Base-by-base conservation (phyloP, 78 protist genomes). In the Dictyostelium purpureum region DNA sequence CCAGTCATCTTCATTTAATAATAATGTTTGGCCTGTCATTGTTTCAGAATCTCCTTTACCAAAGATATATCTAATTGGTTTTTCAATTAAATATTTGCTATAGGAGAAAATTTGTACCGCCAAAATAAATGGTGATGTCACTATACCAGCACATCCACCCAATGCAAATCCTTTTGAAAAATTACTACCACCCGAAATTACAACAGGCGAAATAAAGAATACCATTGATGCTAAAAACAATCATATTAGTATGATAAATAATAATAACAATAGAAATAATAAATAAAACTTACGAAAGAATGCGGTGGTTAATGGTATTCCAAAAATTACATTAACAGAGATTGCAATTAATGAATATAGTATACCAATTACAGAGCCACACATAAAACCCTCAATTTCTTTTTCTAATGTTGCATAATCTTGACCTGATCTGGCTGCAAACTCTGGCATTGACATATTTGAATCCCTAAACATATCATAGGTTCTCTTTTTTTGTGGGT, bases 401-500 rank as follows among this genome's bases (percentile, higher is more conserved):
- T 31, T 73, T 52, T 73, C 63, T 19, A 66, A 66, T 37, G 74
- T 66, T 37, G 74, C 74, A 66, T 66, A 66, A 37, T 66, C 74
- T 66, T 66, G 74, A 35, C 74, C 74, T 24, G 40, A 35, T 66
- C 74, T 66, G 28, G 74, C 74, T 66, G 74, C 74, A 66, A 66
- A 66, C 24, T 66, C 74, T 11, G 74, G 74, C 74, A 66, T 66
- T 37, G 74, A 66, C 74, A 66, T 66, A 66, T 66, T 66, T 6
- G 74, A 66, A 18, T 66, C 74, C 10, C 74, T 83, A 45, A 83
- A 83, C 14, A 70, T 21, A 71, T 83, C 90, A 37, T 83, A 83
- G 5, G 90, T 83, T 73, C 52, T 54, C 38, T 52, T 83, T 43
- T 83, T 83, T 59, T 83, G 90, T 18, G 90, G 90, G 37, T 83